phyloP scores from a whole-genome alignment of 106 monocot species.

The Dendrobium nobile region DNA sequence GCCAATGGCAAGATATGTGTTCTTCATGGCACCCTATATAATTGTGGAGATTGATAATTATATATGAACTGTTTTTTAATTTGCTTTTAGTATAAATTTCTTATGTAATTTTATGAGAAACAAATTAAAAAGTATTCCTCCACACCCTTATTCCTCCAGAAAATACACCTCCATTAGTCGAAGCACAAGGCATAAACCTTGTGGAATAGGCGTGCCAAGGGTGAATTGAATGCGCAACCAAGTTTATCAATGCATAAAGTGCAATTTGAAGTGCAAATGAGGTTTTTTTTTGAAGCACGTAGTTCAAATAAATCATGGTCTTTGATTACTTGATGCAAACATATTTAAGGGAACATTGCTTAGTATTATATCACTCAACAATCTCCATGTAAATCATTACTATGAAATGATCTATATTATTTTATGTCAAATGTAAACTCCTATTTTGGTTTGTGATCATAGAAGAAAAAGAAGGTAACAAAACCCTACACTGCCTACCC shows the following conservation, averaged over 20 bases:
- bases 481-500: no score
- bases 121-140: neutral
- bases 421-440: neutral
- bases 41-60: no score
- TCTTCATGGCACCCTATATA: no score
- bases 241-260: neutral
- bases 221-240: neutral
- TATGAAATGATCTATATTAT: neutral
- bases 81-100: no score
- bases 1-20: neutral
- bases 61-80: no score
- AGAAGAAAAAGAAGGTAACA: neutral
- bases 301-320: no score
- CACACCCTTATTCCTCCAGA: neutral
- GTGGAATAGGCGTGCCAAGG: no score
- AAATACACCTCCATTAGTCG: no score
- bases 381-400: neutral
- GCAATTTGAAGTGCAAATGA: neutral
- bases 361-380: neutral
- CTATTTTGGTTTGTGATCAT: neutral
- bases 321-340: neutral
- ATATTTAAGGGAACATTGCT: neutral
- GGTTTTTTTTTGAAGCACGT: no score
- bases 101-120: no score
- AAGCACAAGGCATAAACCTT: no score